Conservation (phyloP, 2,329 filamentous ascomycete species). For the Trichoderma oligosporum region DNA sequence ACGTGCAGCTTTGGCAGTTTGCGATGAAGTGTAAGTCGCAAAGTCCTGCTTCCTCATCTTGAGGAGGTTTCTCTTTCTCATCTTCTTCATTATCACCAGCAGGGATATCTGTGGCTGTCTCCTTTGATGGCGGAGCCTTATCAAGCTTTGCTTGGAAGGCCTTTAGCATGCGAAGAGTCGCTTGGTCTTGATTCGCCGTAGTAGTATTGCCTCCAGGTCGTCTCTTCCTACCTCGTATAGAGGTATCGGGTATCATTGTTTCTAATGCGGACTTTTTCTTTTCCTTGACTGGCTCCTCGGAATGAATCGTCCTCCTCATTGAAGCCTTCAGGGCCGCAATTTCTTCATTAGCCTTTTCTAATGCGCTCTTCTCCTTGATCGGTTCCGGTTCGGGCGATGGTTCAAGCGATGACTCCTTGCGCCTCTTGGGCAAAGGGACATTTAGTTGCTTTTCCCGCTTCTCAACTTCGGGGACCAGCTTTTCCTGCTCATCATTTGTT, state of each 20-base stretch:
- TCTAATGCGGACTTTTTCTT: constrained; percentile 66
- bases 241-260: constrained; percentile 68
- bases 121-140: constrained; percentile 43
- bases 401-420: constrained; percentile 23
- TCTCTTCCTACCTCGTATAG: constrained; percentile 67
- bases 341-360: constrained; percentile 73
- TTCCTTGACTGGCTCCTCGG: constrained; percentile 47
- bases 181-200: constrained; percentile 55
- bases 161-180: constrained; percentile 66
- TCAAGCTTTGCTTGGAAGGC: constrained; percentile 78
- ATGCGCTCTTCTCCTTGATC: constrained; percentile 47
- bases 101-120: constrained; percentile 34
- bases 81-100: constrained; percentile 36
- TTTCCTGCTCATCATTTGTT: constrained; percentile 1
- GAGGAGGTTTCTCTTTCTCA: constrained; percentile 25
- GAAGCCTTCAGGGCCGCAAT: constrained; percentile 77
- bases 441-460: background rate
- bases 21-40: constrained; percentile 96
- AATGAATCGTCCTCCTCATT: constrained; percentile 64
- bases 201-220: constrained; percentile 53
- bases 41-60: constrained; percentile 66
- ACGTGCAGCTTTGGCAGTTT: constrained; percentile 85
- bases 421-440: background rate
- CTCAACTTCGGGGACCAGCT: background rate
- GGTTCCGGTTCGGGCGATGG: constrained; percentile 28